These are phyloP conservation scores for Talaromyces sp. DNA, from an alignment of 2,329 filamentous ascomycete species.

Conservation along the genomic window DNA sequence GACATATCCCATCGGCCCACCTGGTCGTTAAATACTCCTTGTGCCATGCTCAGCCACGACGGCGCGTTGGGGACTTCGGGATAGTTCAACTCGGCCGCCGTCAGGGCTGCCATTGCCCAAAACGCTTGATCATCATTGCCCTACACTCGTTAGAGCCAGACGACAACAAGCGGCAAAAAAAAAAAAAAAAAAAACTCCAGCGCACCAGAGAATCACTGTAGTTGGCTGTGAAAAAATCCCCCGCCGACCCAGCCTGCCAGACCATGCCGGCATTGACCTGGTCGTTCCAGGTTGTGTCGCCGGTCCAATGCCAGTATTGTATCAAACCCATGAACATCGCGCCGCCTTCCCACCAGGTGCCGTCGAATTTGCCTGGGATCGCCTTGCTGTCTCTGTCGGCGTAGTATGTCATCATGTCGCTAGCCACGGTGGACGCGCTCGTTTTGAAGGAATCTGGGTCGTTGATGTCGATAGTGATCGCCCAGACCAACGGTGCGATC, in stretches of 20 bases:
- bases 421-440: constrained; percentile 31
- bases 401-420: constrained; percentile 37
- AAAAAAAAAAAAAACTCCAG: neutral
- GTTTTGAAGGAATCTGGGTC: constrained; percentile 28
- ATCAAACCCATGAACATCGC: constrained; percentile 67
- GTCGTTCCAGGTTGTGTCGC: constrained; percentile 66
- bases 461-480: constrained; percentile 17
- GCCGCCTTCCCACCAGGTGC: constrained; percentile 63
- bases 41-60: constrained; percentile 71
- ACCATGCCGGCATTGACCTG: constrained; percentile 64
- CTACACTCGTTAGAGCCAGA: neutral
- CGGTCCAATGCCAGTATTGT: constrained; percentile 82
- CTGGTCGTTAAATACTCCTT: constrained; percentile 78
- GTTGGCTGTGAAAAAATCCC: constrained; percentile 71
- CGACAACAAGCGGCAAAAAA: neutral
- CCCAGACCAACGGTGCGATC: neutral
- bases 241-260: constrained; percentile 66
- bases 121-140: constrained; percentile 64
- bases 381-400: constrained; percentile 31
- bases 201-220: constrained; percentile 37
- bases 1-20: constrained; percentile 64
- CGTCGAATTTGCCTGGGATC: constrained; percentile 36
- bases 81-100: constrained; percentile 71
- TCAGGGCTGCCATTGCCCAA: constrained; percentile 79
- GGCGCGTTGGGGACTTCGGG: constrained; percentile 63